These are phyloP conservation scores for Daldinia decipiens DNA, from an alignment of 495 filamentous ascomycete species.

Conservation along the genomic window DNA sequence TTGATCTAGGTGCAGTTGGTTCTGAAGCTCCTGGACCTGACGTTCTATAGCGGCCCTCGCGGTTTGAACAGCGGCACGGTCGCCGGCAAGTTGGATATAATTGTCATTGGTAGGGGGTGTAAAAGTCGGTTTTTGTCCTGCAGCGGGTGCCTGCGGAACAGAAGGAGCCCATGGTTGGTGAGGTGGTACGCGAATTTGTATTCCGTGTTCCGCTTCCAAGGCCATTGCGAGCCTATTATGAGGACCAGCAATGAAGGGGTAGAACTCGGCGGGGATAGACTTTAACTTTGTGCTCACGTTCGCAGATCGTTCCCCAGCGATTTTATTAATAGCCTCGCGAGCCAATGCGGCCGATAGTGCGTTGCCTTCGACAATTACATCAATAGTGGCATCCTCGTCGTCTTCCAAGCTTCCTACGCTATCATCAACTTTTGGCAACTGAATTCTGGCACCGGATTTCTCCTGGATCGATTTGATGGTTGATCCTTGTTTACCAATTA, in stretches of 20 bases:
- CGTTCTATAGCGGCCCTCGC: constrained; percentile 82
- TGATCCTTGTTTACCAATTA: constrained; percentile 92
- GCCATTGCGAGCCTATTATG: constrained; percentile 72
- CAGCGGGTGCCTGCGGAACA: constrained; percentile 70
- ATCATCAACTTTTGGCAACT: constrained; percentile 82
- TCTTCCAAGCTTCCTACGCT: constrained; percentile 57
- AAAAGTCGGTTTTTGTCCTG: constrained; percentile 74
- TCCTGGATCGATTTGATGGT: constrained; percentile 88
- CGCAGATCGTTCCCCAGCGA: constrained; percentile 84
- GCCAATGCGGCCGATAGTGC: constrained; percentile 84
- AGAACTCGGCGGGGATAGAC: constrained; percentile 89
- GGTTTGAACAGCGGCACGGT: constrained; percentile 82
- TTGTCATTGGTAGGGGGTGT: constrained; percentile 68
- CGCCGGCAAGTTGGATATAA: constrained; percentile 85
- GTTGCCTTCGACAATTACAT: constrained; percentile 90
- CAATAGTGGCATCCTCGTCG: constrained; percentile 83
- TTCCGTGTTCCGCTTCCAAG: constrained; percentile 69
- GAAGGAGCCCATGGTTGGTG: constrained; percentile 78
- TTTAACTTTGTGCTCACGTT: constrained; percentile 80
- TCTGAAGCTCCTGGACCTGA: constrained; percentile 74
- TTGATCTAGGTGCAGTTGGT: constrained; percentile 74
- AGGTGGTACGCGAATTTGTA: constrained; percentile 81
- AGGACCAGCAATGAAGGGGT: constrained; percentile 91
- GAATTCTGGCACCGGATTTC: constrained; percentile 85
- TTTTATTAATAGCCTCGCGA: constrained; percentile 79